Evolutionary conservation across 768 basidiomycete species (phyloP).

Genomic region (Hygrophorus pudorinus): DNA sequence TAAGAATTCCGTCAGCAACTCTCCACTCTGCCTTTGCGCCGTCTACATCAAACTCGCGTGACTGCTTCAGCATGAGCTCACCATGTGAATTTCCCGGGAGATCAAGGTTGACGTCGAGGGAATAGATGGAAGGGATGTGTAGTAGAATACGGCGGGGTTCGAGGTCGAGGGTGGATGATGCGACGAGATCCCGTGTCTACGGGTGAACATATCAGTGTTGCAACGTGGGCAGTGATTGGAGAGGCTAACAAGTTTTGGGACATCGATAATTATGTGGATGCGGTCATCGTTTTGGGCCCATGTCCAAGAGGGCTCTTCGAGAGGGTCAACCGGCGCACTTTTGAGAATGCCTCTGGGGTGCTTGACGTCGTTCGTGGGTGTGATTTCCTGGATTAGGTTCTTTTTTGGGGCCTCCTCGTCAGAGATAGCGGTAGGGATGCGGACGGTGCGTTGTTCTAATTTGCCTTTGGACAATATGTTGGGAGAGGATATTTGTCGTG

Average conservation of each 20-base stretch:
- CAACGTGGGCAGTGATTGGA: neutral
- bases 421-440: slow-evolving; percentile 32
- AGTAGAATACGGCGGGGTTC: slow-evolving; percentile 51
- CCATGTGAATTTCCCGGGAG: slow-evolving; percentile 22
- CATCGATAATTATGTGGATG: slow-evolving; percentile 39
- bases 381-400: slow-evolving; percentile 43
- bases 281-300: slow-evolving; percentile 34
- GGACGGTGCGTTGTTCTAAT: slow-evolving; percentile 44
- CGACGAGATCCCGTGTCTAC: slow-evolving; percentile 38
- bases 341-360: slow-evolving; percentile 34
- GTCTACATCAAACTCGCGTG: slow-evolving; percentile 52
- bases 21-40: slow-evolving; percentile 60
- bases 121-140: slow-evolving; percentile 33
- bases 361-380: slow-evolving; percentile 3
- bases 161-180: slow-evolving; percentile 49
- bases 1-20: slow-evolving; percentile 32
- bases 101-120: slow-evolving; percentile 49
- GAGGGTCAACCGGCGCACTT: neutral
- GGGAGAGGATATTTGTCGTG: slow-evolving; percentile 60
- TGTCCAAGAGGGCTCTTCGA: slow-evolving; percentile 34
- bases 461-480: slow-evolving; percentile 76
- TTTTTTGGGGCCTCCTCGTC: slow-evolving; percentile 5
- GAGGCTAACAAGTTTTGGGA: slow-evolving; percentile 47
- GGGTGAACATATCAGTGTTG: slow-evolving; percentile 3
- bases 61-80: slow-evolving; percentile 42